Percentiles rank a stretch among this genome's conserved stretches.
Evolutionary conservation across 257 asterid genomes (phyloP).

Genomic region (Solanum pennellii): DNA sequence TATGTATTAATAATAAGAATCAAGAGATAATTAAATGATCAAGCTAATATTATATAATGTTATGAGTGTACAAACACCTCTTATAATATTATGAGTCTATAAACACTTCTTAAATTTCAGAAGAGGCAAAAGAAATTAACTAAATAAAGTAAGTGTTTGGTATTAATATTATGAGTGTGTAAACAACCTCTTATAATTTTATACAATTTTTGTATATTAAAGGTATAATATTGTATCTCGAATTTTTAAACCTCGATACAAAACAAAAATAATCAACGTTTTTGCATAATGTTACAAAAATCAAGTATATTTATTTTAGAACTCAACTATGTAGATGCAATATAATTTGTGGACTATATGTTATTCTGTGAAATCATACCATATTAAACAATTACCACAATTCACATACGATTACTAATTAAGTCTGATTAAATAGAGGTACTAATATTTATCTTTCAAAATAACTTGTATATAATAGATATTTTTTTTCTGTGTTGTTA

Average conservation of each 20-base stretch:
- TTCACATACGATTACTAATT: neutral
- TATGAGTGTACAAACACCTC: too few species aligned
- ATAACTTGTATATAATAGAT: neutral
- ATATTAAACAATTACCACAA: neutral
- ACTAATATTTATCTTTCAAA: neutral
- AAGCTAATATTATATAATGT: neutral
- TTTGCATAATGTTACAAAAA: neutral
- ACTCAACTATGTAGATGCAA: neutral
- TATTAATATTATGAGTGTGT: neutral
- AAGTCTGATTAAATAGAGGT: neutral
- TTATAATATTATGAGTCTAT: too few species aligned
- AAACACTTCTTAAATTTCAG: too few species aligned
- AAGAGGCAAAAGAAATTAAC: neutral
- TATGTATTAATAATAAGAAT: neutral
- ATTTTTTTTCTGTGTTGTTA: neutral
- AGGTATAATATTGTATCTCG: neutral
- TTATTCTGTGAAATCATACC: neutral
- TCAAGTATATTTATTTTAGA: neutral
- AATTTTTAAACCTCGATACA: neutral
- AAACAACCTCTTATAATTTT: too few species aligned
- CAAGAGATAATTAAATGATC: neutral
- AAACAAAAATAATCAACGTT: too few species aligned
- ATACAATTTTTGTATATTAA: too few species aligned
- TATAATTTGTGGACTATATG: neutral
- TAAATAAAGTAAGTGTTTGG: neutral